Conservation (phyloP, 148 eudicot genomes). For the Amaranthus palmeri region DNA sequence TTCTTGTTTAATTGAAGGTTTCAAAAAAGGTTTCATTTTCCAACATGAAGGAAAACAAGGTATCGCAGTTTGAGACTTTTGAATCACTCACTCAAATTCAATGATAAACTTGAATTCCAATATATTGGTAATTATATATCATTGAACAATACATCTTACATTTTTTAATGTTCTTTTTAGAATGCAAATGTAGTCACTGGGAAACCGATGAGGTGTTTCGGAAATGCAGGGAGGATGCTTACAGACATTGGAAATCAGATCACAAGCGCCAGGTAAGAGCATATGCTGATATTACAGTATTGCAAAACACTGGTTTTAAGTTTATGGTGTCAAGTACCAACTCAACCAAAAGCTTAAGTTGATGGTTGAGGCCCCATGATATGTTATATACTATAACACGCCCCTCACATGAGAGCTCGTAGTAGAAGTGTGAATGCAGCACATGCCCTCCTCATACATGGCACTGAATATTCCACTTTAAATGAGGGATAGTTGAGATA, state of each 20-base stretch:
- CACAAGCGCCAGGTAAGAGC: conserved; percentile 32
- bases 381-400: too few relatives aligned
- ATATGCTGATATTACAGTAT: too few relatives aligned
- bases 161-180: conserved; percentile 9
- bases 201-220: conserved; percentile 29
- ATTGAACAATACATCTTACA: background rate
- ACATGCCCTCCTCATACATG: too few relatives aligned
- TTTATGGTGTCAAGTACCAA: too few relatives aligned
- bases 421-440: too few relatives aligned
- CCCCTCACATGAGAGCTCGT: too few relatives aligned
- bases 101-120: background rate
- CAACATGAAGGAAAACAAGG: conserved; percentile 35
- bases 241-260: conserved; percentile 21
- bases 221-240: conserved; percentile 23
- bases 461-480: too few relatives aligned
- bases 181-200: conserved; percentile 15
- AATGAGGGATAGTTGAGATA: too few relatives aligned
- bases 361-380: too few relatives aligned
- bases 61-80: conserved; percentile 2
- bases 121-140: background rate
- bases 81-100: background rate
- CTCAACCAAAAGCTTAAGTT: too few relatives aligned
- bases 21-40: conserved; percentile 35
- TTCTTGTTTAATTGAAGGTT: conserved; percentile 25
- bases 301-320: too few relatives aligned